phyloP scores from a whole-genome alignment of 257 asterid species.

The Solanum habrochaites region DNA sequence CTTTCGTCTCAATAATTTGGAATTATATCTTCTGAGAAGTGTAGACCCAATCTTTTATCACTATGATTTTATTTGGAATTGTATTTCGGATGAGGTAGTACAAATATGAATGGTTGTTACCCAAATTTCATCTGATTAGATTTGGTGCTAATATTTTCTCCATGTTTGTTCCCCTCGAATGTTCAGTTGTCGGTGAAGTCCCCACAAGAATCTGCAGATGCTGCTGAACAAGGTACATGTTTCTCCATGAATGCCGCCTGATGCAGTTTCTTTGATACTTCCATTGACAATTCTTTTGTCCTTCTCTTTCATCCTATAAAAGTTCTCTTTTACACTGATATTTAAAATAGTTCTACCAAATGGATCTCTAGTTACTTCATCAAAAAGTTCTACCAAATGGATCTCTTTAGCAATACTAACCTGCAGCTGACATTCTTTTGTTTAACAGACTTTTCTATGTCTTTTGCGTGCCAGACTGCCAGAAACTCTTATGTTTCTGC shows the following conservation, averaged over 20 bases:
- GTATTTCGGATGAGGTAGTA: background rate
- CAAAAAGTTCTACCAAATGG: background rate
- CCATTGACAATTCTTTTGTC: background rate
- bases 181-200: slow-evolving; percentile 73
- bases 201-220: slow-evolving; percentile 45
- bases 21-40: background rate
- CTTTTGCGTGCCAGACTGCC: background rate
- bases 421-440: background rate
- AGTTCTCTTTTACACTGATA: background rate
- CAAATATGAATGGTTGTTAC: background rate
- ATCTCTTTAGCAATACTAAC: background rate
- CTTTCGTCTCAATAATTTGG: background rate
- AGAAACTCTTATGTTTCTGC: background rate
- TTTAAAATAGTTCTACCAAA: background rate
- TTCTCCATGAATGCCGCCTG: slow-evolving; percentile 20
- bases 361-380: background rate
- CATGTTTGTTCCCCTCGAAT: slow-evolving; percentile 7
- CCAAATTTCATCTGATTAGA: background rate
- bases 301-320: background rate
- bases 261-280: slow-evolving; percentile 8
- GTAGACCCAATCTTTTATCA: background rate
- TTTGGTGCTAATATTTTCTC: slow-evolving; percentile 7
- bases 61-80: background rate
- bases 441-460: background rate
- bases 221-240: slow-evolving; percentile 79